Evolutionary conservation across 2,329 filamentous ascomycete genomes (phyloP).

Genomic region (Amauroascus verrucosus): DNA sequence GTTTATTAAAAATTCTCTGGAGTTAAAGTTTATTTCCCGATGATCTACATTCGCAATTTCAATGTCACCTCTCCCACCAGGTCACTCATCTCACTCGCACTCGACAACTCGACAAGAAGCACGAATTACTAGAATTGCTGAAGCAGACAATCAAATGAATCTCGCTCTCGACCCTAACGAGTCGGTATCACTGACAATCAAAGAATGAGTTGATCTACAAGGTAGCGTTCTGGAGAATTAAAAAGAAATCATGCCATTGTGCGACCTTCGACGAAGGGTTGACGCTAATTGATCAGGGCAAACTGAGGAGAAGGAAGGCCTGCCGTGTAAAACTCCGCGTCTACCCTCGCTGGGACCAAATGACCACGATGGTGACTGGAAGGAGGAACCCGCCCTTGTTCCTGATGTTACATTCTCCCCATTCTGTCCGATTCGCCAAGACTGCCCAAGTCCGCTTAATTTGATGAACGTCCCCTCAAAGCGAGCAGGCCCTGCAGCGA

Average conservation of each 20-base stretch:
- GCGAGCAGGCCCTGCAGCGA: too few relatives aligned
- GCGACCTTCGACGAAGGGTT: too few relatives aligned
- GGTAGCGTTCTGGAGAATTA: neutral
- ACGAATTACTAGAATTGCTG: neutral
- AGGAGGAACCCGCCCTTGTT: neutral
- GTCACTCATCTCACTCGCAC: neutral
- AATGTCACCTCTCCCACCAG: neutral
- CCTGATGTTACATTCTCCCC: slow-evolving; percentile 11
- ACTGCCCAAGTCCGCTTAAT: neutral
- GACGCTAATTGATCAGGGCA: neutral
- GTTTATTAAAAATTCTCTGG: neutral
- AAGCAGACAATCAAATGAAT: neutral
- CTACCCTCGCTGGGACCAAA: neutral
- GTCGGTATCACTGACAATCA: too few relatives aligned
- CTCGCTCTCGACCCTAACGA: too few relatives aligned
- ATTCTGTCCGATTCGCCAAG: slow-evolving; percentile 7
- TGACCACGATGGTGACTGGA: slow-evolving; percentile 2
- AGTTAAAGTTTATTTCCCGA: neutral
- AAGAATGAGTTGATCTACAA: too few relatives aligned
- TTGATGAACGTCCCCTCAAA: slow-evolving; percentile 1
- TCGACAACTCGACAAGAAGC: neutral
- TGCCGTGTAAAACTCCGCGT: neutral
- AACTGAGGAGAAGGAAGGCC: neutral
- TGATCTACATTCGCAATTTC: neutral
- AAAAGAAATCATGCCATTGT: too few relatives aligned